Base-by-base conservation (phyloP, 306 rosid genomes). In the Macrotyloma uniflorum region DNA sequence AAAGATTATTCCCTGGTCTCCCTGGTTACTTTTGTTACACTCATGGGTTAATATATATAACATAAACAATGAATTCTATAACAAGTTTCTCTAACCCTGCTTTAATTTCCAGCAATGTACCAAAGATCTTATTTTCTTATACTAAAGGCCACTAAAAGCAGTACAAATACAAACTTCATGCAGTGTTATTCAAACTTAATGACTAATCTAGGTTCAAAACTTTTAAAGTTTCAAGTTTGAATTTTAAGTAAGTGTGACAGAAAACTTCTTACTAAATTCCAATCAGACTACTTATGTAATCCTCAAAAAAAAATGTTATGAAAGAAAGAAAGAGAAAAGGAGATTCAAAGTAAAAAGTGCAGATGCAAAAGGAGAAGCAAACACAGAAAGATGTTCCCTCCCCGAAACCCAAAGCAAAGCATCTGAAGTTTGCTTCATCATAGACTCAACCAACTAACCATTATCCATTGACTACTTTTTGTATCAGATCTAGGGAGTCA, bases 341-440 rank as follows among this genome's bases (percentile, higher is more conserved):
- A 32, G 35, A 32, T 32, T 32, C 5, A 32, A 32, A 32, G 5
- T 7, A 16, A 28, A 59, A 0, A 36, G 20, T 26, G 46, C 1
- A 45, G 68, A 65, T 53, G 24, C 81, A 53, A 53, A 67, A 35
- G 10, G 30, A 43, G 54, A 78, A 10, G 59, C 11, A 38, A 38
- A 10, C 45, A 1, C 7, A 7, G 32, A 64, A 78, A 66, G 82
- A 78, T 68, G 61, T 42, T 16, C 16, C 47, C 47, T 42, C 47
- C 11, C 47, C 47, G 47, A 9, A 42, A 42, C 47, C 47, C 47
- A 42, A 82, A 79, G 80, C 58, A 90, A 92, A 87, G 97, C 84
- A 90, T 90, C 89, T 77, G 57, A 38, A 75, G 59, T 74, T 82
- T 79, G 66, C 80, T 88, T 85, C 87, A 87, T 85, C 88, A 80